A percentile compares a stretch with the other conserved stretches of the same genome.
These are phyloP conservation scores for Nemania bipapillata DNA, from an alignment of 2,329 filamentous ascomycete species.

Conservation along the genomic window DNA sequence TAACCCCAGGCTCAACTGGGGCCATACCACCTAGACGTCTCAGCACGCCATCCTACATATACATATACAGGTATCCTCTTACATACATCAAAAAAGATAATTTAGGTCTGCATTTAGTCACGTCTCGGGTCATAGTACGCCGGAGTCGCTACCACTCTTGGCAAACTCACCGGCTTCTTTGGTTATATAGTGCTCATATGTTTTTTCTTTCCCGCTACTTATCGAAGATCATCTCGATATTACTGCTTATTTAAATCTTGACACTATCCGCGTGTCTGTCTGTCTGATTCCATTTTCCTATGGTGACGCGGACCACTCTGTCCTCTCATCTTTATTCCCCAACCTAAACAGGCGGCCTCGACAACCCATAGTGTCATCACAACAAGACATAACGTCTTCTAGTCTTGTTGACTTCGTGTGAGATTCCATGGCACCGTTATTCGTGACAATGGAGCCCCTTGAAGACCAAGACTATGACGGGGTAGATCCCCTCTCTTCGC, in stretches of 20 bases:
- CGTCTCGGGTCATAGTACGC: conserved; percentile 20
- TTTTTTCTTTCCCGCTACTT: conserved; percentile 22
- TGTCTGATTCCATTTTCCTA: conserved; percentile 1
- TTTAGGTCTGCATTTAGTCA: conserved; percentile 20
- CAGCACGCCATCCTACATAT: conserved; percentile 19
- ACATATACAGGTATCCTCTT: conserved; percentile 11
- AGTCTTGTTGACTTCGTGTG: neutral
- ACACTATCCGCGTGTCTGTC: neutral
- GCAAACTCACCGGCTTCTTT: conserved; percentile 29
- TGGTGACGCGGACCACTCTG: conserved; percentile 8
- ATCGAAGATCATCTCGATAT: conserved; percentile 16
- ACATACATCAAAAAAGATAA: conserved; percentile 16
- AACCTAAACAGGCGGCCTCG: neutral
- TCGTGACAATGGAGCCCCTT: conserved; percentile 46
- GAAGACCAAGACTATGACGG: conserved; percentile 48
- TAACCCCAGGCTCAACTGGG: conserved; percentile 21
- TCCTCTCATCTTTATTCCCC: conserved; percentile 2
- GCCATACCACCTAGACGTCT: conserved; percentile 16
- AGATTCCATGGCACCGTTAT: conserved; percentile 33
- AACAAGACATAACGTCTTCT: conserved; percentile 16
- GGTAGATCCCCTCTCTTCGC: conserved; percentile 53
- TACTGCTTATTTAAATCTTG: conserved; percentile 12
- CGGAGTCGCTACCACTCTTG: conserved; percentile 31
- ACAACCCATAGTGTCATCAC: neutral
- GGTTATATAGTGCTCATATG: conserved; percentile 36